Percentiles rank a stretch among this genome's conserved stretches.
Evolutionary conservation across 768 basidiomycete genomes (phyloP).

Genomic region (Nidularia sp.): DNA sequence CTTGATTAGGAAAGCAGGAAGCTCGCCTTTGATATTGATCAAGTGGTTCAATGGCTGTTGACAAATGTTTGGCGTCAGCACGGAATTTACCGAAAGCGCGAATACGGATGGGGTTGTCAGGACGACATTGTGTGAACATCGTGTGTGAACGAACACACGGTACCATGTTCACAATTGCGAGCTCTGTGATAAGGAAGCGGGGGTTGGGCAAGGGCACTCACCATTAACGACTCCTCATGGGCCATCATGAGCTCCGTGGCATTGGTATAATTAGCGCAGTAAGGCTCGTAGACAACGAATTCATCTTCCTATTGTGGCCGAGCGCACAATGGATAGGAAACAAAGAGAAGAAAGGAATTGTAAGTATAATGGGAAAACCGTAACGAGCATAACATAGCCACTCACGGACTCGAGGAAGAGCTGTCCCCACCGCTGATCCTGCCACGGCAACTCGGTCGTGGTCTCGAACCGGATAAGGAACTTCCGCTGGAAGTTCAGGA

Average conservation of each 20-base stretch:
- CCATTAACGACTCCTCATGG: conserved; percentile 82
- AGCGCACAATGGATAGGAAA: conserved; percentile 9
- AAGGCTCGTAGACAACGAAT: conserved; percentile 94
- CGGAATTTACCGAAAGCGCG: conserved; percentile 19
- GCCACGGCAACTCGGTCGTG: conserved; percentile 78
- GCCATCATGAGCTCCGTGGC: conserved; percentile 82
- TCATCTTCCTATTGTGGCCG: conserved; percentile 83
- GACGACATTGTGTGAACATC: conserved; percentile 15
- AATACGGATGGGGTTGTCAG: conserved; percentile 23
- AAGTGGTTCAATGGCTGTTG: conserved; percentile 74
- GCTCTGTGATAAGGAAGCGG: conserved; percentile 6
- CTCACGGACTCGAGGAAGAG: conserved; percentile 82
- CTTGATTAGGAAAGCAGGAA: conserved; percentile 97
- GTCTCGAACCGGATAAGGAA: conserved; percentile 89
- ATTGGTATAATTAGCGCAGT: conserved; percentile 91
- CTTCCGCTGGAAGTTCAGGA: conserved; percentile 94
- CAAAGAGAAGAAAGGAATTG: conserved; percentile 17
- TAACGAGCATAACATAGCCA: conserved; percentile 35
- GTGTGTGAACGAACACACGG: not conserved
- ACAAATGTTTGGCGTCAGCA: conserved; percentile 33
- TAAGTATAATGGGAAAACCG: conserved; percentile 34
- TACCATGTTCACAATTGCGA: not conserved
- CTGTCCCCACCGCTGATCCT: conserved; percentile 83
- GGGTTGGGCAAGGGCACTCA: conserved; percentile 37
- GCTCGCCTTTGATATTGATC: conserved; percentile 88